These are phyloP conservation scores for Fragilaria crotonensis DNA, from an alignment of 108 stramenopile genomes.

Conservation along the genomic window DNA sequence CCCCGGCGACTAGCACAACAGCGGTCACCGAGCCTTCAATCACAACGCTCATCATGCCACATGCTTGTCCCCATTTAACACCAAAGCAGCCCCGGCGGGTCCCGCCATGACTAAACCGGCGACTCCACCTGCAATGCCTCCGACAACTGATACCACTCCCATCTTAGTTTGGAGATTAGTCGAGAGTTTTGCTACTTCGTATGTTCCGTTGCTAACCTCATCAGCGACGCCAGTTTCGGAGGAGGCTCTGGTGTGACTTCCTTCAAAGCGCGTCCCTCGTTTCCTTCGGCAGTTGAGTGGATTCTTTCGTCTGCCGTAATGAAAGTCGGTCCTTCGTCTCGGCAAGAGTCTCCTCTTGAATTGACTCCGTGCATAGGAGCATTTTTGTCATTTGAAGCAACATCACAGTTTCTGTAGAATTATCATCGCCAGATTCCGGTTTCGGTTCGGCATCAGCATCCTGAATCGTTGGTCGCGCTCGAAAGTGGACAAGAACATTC, in stretches of 20 bases:
- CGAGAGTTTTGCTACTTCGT: conserved; percentile 5
- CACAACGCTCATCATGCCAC: conserved; percentile 37
- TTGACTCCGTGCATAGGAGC: too few species aligned
- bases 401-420: background rate
- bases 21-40: conserved; percentile 58
- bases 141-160: conserved; percentile 39
- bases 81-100: conserved; percentile 43
- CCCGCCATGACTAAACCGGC: conserved; percentile 54
- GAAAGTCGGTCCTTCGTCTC: background rate
- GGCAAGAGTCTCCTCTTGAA: conserved; percentile 9
- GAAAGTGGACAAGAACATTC: conserved; percentile 32
- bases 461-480: too few species aligned
- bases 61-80: conserved; percentile 37
- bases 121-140: conserved; percentile 50
- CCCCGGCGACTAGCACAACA: conserved; percentile 58
- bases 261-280: background rate
- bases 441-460: too few species aligned
- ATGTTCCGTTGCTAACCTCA: conserved; percentile 10
- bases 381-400: background rate
- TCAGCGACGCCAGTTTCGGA: too few species aligned
- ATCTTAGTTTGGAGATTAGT: conserved; percentile 10
- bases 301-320: conserved; percentile 4
- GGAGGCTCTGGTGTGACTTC: too few species aligned
- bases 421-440: background rate
- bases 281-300: conserved; percentile 1